These are phyloP conservation scores for Fimicolochytrium jonesii DNA, from an alignment of 192 early-diverging fungal species.

Conservation along the genomic window DNA sequence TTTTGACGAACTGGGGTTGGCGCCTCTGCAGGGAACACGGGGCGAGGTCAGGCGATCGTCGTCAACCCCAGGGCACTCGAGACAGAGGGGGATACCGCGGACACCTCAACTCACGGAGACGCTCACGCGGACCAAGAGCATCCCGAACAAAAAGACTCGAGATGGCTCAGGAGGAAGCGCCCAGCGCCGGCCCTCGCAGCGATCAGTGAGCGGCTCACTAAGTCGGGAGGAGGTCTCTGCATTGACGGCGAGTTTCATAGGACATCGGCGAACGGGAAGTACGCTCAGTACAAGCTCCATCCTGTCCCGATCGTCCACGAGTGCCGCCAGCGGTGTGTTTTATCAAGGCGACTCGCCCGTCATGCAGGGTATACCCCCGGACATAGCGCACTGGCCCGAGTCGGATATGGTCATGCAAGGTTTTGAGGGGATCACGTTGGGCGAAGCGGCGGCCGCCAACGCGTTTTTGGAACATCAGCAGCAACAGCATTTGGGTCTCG, in stretches of 20 bases:
- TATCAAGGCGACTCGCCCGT: slow-evolving; percentile 8
- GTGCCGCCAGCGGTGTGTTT: neutral
- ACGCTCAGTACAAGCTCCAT: slow-evolving; percentile 12
- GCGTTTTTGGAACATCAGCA: slow-evolving; percentile 9
- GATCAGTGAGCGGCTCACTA: slow-evolving; percentile 6
- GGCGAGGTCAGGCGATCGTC: neutral
- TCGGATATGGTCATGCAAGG: slow-evolving; percentile 18
- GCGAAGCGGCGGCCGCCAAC: neutral
- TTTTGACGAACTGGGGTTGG: neutral
- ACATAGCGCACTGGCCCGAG: slow-evolving; percentile 1
- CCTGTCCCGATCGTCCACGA: neutral
- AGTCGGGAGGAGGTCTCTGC: too few species aligned
- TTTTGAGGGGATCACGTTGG: slow-evolving; percentile 2
- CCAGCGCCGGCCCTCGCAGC: slow-evolving; percentile 11
- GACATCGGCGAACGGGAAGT: slow-evolving; percentile 10
- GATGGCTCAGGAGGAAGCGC: neutral
- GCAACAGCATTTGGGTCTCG: too few species aligned
- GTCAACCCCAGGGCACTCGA: neutral
- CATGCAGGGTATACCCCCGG: neutral
- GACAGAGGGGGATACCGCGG: neutral
- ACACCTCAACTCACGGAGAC: slow-evolving; percentile 4
- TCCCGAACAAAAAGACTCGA: slow-evolving; percentile 8
- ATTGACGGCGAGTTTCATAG: too few species aligned
- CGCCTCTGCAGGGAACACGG: too few species aligned
- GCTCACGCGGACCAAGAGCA: slow-evolving; percentile 11